A percentile compares a stretch with the other conserved stretches of the same genome.
Conservation (phyloP, 805 yeast genomes). For the Lachancea lanzarotensis region DNA sequence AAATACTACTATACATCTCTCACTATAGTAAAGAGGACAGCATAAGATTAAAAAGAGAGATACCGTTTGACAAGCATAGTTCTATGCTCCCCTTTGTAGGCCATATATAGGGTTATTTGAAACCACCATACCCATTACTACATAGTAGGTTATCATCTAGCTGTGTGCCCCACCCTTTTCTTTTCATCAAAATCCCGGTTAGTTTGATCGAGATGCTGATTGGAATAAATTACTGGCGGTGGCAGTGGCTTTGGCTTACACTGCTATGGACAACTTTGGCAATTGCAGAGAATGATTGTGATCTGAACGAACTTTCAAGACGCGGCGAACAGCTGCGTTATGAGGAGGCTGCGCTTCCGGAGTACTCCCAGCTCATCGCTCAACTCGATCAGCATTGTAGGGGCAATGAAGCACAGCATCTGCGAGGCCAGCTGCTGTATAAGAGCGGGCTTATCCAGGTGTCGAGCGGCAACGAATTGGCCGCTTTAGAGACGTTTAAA, state of each 20-base stretch:
- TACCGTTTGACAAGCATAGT: too few relatives aligned
- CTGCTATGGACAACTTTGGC: background rate
- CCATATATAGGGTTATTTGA: too few relatives aligned
- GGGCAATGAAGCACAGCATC: conserved; percentile 2
- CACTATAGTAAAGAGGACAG: too few relatives aligned
- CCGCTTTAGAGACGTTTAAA: conserved; percentile 49
- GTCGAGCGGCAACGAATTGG: conserved; percentile 46
- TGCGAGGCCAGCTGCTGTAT: conserved; percentile 38
- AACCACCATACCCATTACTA: too few relatives aligned
- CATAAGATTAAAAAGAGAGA: too few relatives aligned
- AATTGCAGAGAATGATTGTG: conserved; percentile 1
- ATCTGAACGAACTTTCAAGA: background rate
- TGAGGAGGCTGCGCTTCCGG: conserved; percentile 12
- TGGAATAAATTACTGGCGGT: too few relatives aligned
- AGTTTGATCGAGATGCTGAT: too few relatives aligned
- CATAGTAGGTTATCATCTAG: too few relatives aligned
- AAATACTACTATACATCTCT: too few relatives aligned
- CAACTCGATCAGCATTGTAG: conserved; percentile 9
- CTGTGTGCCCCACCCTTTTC: too few relatives aligned
- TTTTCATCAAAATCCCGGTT: too few relatives aligned
- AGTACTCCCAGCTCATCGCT: conserved; percentile 12
- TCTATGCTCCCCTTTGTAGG: too few relatives aligned
- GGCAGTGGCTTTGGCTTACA: background rate
- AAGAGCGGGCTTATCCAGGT: conserved; percentile 58
- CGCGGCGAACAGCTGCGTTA: conserved; percentile 8